Evolutionary conservation across 306 rosid species (phyloP), one percentile per base, ranked within the genome.

Genomic region (Lupinus albus): DNA sequence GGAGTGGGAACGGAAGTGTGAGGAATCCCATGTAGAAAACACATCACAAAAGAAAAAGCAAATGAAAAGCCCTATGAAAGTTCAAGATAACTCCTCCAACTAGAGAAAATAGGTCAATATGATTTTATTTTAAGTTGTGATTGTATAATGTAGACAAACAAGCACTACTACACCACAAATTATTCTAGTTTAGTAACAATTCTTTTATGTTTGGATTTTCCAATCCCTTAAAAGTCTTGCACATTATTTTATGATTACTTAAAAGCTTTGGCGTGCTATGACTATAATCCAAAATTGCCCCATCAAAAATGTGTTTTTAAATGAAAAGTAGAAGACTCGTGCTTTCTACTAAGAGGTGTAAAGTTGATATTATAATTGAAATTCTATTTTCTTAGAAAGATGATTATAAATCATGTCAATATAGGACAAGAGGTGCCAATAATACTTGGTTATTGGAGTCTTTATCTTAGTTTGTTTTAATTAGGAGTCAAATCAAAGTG

Each of bases 231-330:
- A 78, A 73, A 45, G 75, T 53, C 61, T 35, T 60, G 15, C 30
- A 32, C 0, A 58, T 60, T 78, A 53, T 67, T 68, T 70, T 51
- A 72, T 72, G 12, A 72, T 72, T 80, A 39, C 60, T 48, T 20
- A 48, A 16, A 80, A 76, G 73, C 17, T 25, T n/a, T 49, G 57
- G 84, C 84, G 84, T 81, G 84, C 84, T 62, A 72, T 67, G 46
- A 54, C 68, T 60, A 80, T 73, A 67, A 44, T 73, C 67, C 8
- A 12, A 80, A 71, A 60, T 59, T 58, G 80, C 70, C 76, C 39
- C 68, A 70, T 76, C 67, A 8, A 67, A 52, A 67, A 39, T 39
- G 18, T 62, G 57, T 68, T 72, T 72, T 76, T 47, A 76, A 78
- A 67, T 61, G 44, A 54, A 76, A 76, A 76, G 84, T 21, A 53